These are phyloP conservation scores for Saccharomycopsis schoenii DNA, from an alignment of 805 yeast species.

Conservation along the genomic window DNA sequence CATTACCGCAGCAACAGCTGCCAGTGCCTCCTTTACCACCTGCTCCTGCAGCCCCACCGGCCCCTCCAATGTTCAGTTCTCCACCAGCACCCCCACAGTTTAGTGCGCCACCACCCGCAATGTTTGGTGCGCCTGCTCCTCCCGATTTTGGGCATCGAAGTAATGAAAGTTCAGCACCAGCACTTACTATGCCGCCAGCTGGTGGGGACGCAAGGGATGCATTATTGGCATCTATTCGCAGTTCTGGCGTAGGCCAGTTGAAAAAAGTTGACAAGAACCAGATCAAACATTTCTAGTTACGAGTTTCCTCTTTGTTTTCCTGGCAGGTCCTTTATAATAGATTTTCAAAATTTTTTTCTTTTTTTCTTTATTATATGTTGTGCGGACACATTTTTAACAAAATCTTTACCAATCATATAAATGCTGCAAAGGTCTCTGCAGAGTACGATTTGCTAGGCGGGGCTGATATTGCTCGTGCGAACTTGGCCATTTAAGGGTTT, in stretches of 20 bases:
- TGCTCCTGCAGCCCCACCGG: slow-evolving; percentile 20
- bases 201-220: slow-evolving; percentile 59
- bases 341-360: background rate
- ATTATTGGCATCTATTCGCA: slow-evolving; percentile 74
- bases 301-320: too few species aligned
- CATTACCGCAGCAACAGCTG: background rate
- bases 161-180: slow-evolving; percentile 21
- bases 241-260: slow-evolving; percentile 58
- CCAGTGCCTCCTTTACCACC: slow-evolving; percentile 5
- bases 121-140: slow-evolving; percentile 16
- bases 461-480: too few species aligned
- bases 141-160: slow-evolving; percentile 21
- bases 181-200: slow-evolving; percentile 22
- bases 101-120: slow-evolving; percentile 10
- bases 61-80: slow-evolving; percentile 24
- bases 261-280: slow-evolving; percentile 76
- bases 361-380: background rate
- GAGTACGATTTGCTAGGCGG: background rate
- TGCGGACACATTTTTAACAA: background rate
- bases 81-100: slow-evolving; percentile 27
- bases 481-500: background rate
- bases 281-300: slow-evolving; percentile 11
- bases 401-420: background rate
- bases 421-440: too few species aligned
- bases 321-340: too few species aligned